phyloP scores from a whole-genome alignment of 441 rosid species.

The Pelargonium citronellum region DNA sequence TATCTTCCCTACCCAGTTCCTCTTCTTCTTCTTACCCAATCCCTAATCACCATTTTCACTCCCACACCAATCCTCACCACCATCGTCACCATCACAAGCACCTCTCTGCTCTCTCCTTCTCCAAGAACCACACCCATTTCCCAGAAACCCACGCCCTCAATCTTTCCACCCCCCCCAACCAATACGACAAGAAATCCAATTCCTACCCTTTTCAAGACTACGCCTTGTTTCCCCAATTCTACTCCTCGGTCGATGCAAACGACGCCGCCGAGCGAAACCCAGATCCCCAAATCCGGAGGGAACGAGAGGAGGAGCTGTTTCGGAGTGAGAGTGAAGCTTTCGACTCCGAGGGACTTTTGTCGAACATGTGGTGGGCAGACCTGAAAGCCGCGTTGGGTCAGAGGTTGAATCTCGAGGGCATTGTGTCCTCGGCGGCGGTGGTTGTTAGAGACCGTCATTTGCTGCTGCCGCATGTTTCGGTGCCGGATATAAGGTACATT shows the following conservation, averaged over 20 bases:
- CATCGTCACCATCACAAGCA: constrained; percentile 18
- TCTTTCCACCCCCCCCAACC: constrained; percentile 30
- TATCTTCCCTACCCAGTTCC: constrained; percentile 34
- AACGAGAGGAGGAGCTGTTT: constrained; percentile 16
- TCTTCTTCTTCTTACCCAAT: constrained; percentile 27
- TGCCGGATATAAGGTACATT: constrained; percentile 61
- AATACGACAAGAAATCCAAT: constrained; percentile 9
- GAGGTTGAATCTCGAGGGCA: constrained; percentile 74
- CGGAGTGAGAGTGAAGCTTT: constrained; percentile 11
- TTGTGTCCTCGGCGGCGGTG: constrained; percentile 55
- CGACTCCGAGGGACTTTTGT: constrained; percentile 30
- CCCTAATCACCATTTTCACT: constrained; percentile 31
- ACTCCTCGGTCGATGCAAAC: constrained; percentile 32
- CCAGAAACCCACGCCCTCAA: constrained; percentile 31
- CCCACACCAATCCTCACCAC: not conserved
- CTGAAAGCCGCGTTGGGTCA: constrained; percentile 88
- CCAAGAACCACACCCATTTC: constrained; percentile 24
- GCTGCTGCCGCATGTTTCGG: constrained; percentile 68
- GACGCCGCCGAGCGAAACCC: constrained; percentile 27
- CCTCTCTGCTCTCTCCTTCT: constrained; percentile 27
- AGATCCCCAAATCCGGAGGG: constrained; percentile 25
- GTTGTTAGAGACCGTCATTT: constrained; percentile 56
- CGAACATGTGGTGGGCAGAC: constrained; percentile 94
- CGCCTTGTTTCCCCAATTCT: constrained; percentile 32
- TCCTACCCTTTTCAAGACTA: constrained; percentile 25